Evolutionary conservation across 2,329 filamentous ascomycete genomes (phyloP), one percentile per base, ranked within the genome.

Genomic region (Clonostachys chloroleuca): DNA sequence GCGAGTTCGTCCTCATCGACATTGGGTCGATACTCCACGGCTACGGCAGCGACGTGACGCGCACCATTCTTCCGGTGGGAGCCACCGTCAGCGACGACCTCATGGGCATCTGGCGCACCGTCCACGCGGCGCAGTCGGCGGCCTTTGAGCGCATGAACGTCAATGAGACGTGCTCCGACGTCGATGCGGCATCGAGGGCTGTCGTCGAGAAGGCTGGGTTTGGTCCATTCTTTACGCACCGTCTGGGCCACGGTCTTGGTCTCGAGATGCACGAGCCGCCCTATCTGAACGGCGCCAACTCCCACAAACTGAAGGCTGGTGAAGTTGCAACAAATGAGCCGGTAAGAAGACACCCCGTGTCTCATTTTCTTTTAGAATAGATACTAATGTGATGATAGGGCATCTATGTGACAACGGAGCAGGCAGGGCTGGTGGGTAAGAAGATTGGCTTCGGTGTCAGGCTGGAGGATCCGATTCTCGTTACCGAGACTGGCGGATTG

Each of bases 221-320:
- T 49, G 79, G 77, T 0, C 64, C 73, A 17, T 70, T 69, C 0
- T 85, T 85, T 51, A 84, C 81, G 2, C 81, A 85, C 53, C 72
- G 81, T 2, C 65, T 85, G 1, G 81, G 81, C 1, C 82, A 86
- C 54, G 77, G 81, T 2, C 83, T 86, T 43, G 82, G 81, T 0
- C 83, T 86, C 57, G 84, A 85, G 62, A 81, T 81, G 2, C 81
- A 84, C 52, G 81, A 85, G 56, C 80, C 77, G 33, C 81, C 81
- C 0, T 85, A 84, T 52, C 63, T 85, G 34, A 83, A 85, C 57
- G 80, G 24, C 24, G 24, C 24, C 24, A 30, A 30, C 24, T 30
- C 24, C 24, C 24, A 30, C 24, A 30, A 64, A 1, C 63, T 84
- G 6, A 65, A 68, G 42, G 65, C 77, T 0, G 81, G 81, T 0